Evolutionary conservation across 2,329 filamentous ascomycete species (phyloP).

Genomic region (Cercospora sesami): DNA sequence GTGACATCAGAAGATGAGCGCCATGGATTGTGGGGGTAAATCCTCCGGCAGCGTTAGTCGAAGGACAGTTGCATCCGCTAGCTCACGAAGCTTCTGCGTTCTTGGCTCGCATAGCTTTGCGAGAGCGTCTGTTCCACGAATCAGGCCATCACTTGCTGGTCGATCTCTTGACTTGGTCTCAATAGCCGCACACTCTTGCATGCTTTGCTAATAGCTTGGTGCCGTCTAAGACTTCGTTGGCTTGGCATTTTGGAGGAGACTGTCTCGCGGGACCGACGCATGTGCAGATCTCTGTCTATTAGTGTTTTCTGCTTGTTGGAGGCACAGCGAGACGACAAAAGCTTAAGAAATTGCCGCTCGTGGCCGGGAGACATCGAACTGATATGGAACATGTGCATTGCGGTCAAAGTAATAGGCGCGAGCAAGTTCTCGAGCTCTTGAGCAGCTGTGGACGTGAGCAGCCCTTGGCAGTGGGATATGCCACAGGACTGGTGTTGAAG

Average conservation of each 20-base stretch:
- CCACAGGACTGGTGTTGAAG: not conserved
- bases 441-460: not conserved
- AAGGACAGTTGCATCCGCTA: not conserved
- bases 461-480: not conserved
- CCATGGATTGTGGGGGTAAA: not conserved
- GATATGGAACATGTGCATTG: not conserved
- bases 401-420: not conserved
- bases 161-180: not conserved
- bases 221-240: not conserved
- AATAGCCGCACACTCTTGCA: not conserved
- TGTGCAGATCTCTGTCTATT: not conserved
- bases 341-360: not conserved
- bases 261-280: not conserved
- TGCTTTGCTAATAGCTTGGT: not conserved
- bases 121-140: not conserved
- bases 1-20: not conserved
- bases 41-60: not conserved
- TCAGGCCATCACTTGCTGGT: not conserved
- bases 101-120: not conserved
- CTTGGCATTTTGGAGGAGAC: not conserved
- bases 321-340: not conserved
- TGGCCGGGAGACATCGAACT: not conserved
- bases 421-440: not conserved
- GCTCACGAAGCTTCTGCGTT: not conserved
- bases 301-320: not conserved